Evolutionary conservation across 2,329 filamentous ascomycete species (phyloP), one percentile per base, ranked within the genome.

Genomic region (Penicillium sp.): DNA sequence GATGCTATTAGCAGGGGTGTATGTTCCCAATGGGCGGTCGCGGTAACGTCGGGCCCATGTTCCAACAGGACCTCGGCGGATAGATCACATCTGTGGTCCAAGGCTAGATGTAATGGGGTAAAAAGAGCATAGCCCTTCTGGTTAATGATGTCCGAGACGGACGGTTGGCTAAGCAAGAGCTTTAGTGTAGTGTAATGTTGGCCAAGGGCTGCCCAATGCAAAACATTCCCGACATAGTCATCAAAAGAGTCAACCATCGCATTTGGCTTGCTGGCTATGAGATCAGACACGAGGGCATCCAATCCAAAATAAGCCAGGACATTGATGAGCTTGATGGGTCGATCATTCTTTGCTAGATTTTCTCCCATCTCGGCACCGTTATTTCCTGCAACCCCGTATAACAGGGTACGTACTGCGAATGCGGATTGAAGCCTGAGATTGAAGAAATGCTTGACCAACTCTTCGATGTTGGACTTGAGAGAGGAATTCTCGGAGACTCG

Each of bases 311-410:
- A 48, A 26, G 46, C 36, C 27, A 39, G 6, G 16, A 48, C 38
- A 11, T 48, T 48, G 46, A 48, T 32, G 14, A 48, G 27, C 26
- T 40, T 48, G 26, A 48, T 30, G 4, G 46, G 34, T 40, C 46
- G 46, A 18, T 48, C 46, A 10, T 26, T 32, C 13, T 38, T 38
- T 7, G 46, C 46, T n/a, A 48, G n/a, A 7, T n/a, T 32, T 10
- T 48, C 36, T n/a, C 46, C 46, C 46, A 48, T 48, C 6, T 48
- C 46, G 19, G 46, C 27, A 2, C 46, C 46, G 13, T 48, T 34
- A 18, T 40, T 13, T n/a, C 46, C 46, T 5, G 46, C 46, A 18
- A 48, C 27, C 3, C 46, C 27, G 9, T 36, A 34, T 13, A 48
- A 14, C 5, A 48, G 27, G n/a, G 46, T 48, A 7, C 46, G 46